Conservation (phyloP, 2,329 filamentous ascomycete species). For the Penicillium sp. region DNA sequence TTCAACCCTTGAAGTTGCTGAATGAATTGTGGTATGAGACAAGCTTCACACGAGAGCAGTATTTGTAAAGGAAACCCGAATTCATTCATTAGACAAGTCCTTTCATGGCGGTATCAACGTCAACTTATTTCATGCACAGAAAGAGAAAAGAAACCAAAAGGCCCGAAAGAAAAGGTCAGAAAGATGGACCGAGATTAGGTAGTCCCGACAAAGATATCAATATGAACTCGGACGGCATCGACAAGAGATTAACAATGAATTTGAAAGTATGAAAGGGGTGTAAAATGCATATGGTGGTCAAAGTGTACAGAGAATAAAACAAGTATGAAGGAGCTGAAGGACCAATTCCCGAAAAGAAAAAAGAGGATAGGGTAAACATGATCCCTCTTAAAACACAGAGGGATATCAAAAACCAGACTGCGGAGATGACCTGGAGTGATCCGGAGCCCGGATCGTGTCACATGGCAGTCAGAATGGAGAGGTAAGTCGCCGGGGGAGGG, state of each 20-base stretch:
- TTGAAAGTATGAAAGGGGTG: constrained; percentile 3
- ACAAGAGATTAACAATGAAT: background rate
- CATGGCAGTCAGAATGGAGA: background rate
- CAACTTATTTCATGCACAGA: constrained; percentile 2
- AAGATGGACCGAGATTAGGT: background rate
- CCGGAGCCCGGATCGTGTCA: background rate
- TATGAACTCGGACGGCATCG: background rate
- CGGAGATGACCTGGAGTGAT: background rate
- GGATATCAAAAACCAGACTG: background rate
- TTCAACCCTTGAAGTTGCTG: too few species aligned
- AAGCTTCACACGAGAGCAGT: too few species aligned
- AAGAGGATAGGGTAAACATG: background rate
- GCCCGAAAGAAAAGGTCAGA: constrained; percentile 1
- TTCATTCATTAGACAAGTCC: background rate
- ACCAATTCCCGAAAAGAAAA: too few species aligned
- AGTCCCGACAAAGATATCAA: background rate
- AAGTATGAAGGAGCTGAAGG: constrained; percentile 3
- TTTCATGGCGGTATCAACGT: background rate
- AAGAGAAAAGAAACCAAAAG: constrained; percentile 2
- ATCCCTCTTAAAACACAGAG: background rate
- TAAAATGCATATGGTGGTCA: constrained; percentile 21
- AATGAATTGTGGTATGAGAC: too few species aligned
- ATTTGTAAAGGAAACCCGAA: background rate
- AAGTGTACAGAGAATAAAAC: constrained; percentile 25
- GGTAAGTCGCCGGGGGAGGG: background rate